Evolutionary conservation across 176 grass and related monocot species (phyloP).

Genomic region (Rhynchospora tenuis): DNA sequence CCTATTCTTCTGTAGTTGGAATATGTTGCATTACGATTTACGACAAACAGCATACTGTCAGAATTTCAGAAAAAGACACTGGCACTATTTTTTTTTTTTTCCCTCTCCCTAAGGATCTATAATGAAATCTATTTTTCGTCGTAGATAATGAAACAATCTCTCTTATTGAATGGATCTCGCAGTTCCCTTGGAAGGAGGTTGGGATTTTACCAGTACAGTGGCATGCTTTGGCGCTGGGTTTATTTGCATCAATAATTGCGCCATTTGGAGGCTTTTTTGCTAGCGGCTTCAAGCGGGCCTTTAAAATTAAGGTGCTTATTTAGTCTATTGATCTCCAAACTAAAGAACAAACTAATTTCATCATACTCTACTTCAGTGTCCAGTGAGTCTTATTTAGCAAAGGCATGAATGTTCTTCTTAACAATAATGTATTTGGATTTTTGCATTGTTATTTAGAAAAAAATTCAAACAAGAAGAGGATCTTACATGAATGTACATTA

Average conservation of each 20-base stretch:
- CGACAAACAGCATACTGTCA: background rate
- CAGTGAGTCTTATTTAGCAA: background rate
- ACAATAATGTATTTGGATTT: background rate
- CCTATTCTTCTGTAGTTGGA: background rate
- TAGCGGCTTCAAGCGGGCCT: conserved; percentile 94
- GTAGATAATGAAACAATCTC: conserved; percentile 2
- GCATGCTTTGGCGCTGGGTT: conserved; percentile 93
- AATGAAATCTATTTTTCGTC: background rate
- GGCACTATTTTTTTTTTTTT: background rate
- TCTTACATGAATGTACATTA: background rate
- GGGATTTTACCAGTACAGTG: conserved; percentile 82
- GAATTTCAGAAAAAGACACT: background rate
- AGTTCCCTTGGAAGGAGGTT: conserved; percentile 92
- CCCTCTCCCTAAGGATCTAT: background rate
- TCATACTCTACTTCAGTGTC: background rate
- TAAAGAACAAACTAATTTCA: background rate
- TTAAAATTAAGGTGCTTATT: conserved; percentile 80
- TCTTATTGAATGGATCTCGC: conserved; percentile 20
- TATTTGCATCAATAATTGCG: conserved; percentile 99
- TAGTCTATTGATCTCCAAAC: conserved; percentile 7
- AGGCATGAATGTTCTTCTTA: background rate
- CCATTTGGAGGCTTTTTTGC: conserved; percentile 99
- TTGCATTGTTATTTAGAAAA: background rate
- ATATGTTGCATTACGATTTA: background rate
- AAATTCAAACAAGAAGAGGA: background rate